Percentiles rank a stretch among this genome's conserved stretches.
phyloP scores from a whole-genome alignment of 257 asterid genomes.

The Solanum gracilifrons region DNA sequence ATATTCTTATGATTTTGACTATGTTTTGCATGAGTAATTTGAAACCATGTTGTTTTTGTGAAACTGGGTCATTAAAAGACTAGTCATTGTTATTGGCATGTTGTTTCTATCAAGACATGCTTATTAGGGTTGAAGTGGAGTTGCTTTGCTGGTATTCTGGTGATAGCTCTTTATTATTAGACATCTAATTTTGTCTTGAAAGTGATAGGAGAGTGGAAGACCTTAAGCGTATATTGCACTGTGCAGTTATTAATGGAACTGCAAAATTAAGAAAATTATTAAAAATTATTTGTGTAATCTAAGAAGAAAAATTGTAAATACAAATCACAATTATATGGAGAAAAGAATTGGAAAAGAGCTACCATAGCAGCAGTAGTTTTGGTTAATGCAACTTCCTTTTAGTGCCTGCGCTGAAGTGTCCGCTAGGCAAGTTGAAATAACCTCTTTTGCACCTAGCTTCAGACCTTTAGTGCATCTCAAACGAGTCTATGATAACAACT shows the following conservation, averaged over 20 bases:
- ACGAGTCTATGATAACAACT: not conserved
- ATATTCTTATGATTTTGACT: not conserved
- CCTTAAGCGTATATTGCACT: not conserved
- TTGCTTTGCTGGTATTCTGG: not conserved
- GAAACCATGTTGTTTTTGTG: not conserved
- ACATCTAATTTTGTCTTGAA: not conserved
- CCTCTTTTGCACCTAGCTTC: not conserved
- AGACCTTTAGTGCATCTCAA: not conserved
- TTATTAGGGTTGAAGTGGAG: not conserved
- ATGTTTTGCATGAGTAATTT: not conserved
- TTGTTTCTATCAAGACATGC: not conserved
- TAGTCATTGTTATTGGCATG: not conserved
- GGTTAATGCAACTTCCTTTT: not conserved
- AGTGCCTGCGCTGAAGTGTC: not conserved
- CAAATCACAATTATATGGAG: not conserved
- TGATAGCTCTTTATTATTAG: not conserved
- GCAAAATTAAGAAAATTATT: not conserved
- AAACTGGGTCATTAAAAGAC: not conserved
- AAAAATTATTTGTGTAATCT: not conserved
- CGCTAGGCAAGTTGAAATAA: not conserved
- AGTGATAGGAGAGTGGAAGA: not conserved
- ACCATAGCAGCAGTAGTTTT: not conserved
- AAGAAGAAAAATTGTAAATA: not conserved
- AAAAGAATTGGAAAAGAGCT: not conserved
- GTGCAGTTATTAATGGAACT: not conserved